A percentile compares a stretch with the other conserved stretches of the same genome.
phyloP scores from a whole-genome alignment of 768 basidiomycete genomes.

The Kwoniella sp. region DNA sequence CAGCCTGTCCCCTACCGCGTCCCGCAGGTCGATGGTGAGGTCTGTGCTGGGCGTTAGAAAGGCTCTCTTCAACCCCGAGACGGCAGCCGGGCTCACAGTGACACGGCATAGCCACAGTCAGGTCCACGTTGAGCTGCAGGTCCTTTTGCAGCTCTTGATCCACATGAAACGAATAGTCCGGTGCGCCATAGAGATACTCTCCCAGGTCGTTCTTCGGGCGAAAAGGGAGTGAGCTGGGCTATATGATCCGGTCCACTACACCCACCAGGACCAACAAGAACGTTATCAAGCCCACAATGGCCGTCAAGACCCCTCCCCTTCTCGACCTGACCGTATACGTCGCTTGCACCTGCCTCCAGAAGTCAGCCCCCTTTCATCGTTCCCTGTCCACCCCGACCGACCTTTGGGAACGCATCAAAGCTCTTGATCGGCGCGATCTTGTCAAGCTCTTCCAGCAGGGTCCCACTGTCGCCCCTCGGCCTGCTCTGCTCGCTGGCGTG shows the following conservation, averaged over 20 bases:
- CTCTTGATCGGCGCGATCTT: constrained; percentile 47
- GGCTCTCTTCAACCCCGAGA: not conserved
- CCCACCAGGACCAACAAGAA: constrained; percentile 44
- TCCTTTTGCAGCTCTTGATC: constrained; percentile 59
- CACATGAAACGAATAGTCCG: constrained; percentile 81
- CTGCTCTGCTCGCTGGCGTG: constrained; percentile 18
- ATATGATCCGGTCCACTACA: not conserved
- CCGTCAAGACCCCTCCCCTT: constrained; percentile 44
- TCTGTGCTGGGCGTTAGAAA: constrained; percentile 53
- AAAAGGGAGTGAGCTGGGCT: not conserved
- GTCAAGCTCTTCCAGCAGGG: constrained; percentile 46
- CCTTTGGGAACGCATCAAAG: constrained; percentile 51
- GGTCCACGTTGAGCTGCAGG: constrained; percentile 83
- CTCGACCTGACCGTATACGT: constrained; percentile 42
- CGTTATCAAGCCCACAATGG: constrained; percentile 40
- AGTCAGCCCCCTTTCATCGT: not conserved
- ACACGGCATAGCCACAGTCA: constrained; percentile 91
- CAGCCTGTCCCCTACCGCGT: constrained; percentile 87
- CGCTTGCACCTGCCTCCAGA: constrained; percentile 36
- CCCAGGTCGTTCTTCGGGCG: constrained; percentile 71
- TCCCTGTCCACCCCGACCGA: constrained; percentile 2
- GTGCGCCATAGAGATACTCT: constrained; percentile 92
- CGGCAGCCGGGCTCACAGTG: constrained; percentile 60
- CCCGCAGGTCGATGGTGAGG: constrained; percentile 80
- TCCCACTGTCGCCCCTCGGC: constrained; percentile 17